Evolutionary conservation across 176 grass and related monocot species (phyloP).

Genomic region (Musa beccarii): DNA sequence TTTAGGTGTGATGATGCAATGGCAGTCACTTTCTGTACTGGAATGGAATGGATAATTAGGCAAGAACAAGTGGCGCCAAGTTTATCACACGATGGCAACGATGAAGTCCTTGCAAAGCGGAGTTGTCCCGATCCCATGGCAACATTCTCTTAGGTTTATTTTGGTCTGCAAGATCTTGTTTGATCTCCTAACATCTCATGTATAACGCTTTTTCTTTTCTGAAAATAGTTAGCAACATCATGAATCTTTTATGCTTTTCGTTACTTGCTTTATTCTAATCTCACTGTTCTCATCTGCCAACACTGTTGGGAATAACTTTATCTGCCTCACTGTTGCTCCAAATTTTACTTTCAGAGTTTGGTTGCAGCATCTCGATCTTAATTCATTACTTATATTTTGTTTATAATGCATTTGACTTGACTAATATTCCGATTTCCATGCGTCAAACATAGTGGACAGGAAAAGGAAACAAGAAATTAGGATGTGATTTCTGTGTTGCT

Average conservation of each 20-base stretch:
- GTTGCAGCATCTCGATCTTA: not conserved
- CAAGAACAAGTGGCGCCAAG: not conserved
- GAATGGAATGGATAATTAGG: not conserved
- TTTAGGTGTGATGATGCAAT: not conserved
- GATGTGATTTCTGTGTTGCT: not conserved
- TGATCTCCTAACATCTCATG: not conserved
- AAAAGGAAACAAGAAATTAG: not conserved
- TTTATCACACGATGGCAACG: not conserved
- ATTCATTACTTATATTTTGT: too few relatives aligned
- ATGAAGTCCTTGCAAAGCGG: not conserved
- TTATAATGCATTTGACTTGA: too few relatives aligned
- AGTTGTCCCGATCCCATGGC: not conserved
- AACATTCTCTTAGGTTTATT: too few relatives aligned
- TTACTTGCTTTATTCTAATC: too few relatives aligned
- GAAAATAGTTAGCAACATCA: not conserved
- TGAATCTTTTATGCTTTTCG: too few relatives aligned
- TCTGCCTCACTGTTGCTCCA: too few relatives aligned
- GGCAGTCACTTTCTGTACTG: not conserved
- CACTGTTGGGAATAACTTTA: too few relatives aligned
- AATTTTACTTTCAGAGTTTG: not conserved
- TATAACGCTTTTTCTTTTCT: not conserved
- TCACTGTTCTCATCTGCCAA: too few relatives aligned
- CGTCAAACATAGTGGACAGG: not conserved
- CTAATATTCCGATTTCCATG: not conserved
- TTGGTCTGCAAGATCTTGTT: too few relatives aligned